A percentile compares a stretch with the other conserved stretches of the same genome.
Conservation (phyloP, 169 alveolate species). For the Babesia ovis region DNA sequence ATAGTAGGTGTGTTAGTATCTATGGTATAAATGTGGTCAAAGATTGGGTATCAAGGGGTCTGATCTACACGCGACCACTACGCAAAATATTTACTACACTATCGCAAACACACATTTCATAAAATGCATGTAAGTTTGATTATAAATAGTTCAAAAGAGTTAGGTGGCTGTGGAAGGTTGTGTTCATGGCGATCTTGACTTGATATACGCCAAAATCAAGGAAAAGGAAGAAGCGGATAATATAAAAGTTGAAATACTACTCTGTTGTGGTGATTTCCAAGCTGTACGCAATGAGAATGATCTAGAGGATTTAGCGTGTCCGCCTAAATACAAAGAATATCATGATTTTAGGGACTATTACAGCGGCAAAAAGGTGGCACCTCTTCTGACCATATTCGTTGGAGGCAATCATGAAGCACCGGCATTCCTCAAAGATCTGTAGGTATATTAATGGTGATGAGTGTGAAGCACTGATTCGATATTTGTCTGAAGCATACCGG, state of each 20-base stretch:
- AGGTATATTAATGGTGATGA: too few species aligned
- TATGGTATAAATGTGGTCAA: not conserved
- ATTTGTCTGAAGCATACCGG: too few species aligned
- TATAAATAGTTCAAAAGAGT: not conserved
- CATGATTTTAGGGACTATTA: constrained; percentile 91
- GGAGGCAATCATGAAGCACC: constrained; percentile 99
- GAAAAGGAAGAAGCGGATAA: constrained; percentile 78
- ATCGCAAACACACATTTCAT: not conserved
- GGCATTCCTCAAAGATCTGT: constrained; percentile 88
- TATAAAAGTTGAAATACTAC: constrained; percentile 87
- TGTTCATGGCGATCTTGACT: constrained; percentile 93
- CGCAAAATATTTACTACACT: not conserved
- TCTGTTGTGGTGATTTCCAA: constrained; percentile 97
- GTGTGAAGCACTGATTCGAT: too few species aligned
- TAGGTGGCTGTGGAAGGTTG: constrained; percentile 94
- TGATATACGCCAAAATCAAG: constrained; percentile 77
- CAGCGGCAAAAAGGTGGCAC: constrained; percentile 86
- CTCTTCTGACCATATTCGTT: constrained; percentile 91
- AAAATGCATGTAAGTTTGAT: constrained; percentile 25
- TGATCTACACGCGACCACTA: not conserved
- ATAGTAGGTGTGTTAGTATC: not conserved
- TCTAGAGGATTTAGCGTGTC: constrained; percentile 87
- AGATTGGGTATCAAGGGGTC: not conserved
- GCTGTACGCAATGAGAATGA: constrained; percentile 90
- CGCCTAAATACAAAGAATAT: constrained; percentile 87